Percentiles rank a stretch among this genome's conserved stretches.
These are phyloP conservation scores for Solanum clarkiae DNA, from an alignment of 257 asterid genomes.

Conservation along the genomic window DNA sequence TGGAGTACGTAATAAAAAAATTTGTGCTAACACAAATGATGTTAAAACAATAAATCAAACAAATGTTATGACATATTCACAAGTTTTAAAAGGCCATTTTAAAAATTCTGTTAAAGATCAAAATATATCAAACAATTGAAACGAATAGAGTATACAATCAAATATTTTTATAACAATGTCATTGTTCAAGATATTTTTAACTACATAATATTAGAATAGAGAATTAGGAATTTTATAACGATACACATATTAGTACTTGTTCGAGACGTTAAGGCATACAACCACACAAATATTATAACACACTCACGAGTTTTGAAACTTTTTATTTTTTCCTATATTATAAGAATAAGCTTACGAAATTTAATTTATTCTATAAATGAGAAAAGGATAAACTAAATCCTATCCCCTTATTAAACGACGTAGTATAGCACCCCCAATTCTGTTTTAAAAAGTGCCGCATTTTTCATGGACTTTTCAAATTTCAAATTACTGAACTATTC, in stretches of 20 bases:
- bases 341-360: background rate
- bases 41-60: background rate
- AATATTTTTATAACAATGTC: rapidly evolving
- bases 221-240: background rate
- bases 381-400: background rate
- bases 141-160: rapidly evolving
- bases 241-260: too few species aligned
- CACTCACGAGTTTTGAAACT: background rate
- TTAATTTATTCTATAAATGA: background rate
- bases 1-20: too few species aligned
- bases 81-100: background rate
- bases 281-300: background rate
- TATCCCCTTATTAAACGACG: background rate
- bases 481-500: background rate
- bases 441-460: background rate
- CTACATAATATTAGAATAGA: background rate
- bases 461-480: constrained; percentile 20
- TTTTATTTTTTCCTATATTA: background rate
- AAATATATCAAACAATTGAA: background rate
- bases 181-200: background rate
- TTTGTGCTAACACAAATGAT: background rate
- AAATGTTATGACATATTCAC: background rate
- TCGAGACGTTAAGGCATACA: background rate
- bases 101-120: background rate
- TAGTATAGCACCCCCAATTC: background rate